phyloP scores from a whole-genome alignment of 2,329 filamentous ascomycete genomes.

The Penicillium hordei region DNA sequence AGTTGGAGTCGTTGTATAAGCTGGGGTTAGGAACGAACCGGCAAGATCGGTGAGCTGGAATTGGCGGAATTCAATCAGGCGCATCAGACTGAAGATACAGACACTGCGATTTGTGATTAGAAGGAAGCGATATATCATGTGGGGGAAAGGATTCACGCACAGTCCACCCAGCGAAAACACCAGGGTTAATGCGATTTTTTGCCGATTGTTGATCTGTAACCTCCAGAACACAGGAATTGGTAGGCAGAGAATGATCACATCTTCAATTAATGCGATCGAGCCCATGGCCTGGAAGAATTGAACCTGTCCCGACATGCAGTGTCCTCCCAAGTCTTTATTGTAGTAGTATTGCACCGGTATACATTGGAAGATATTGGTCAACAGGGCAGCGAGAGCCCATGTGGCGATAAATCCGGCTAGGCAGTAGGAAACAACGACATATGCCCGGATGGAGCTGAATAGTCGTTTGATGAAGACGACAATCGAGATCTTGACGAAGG shows the following conservation, averaged over 20 bases:
- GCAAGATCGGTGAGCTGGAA: background rate
- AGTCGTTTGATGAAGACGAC: conserved; percentile 19
- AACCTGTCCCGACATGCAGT: conserved; percentile 21
- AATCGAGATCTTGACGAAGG: conserved; percentile 23
- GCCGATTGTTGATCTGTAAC: conserved; percentile 9
- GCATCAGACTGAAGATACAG: background rate
- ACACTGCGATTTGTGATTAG: background rate
- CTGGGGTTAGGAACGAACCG: background rate
- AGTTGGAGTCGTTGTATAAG: background rate
- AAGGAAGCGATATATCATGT: background rate
- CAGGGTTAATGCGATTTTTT: background rate
- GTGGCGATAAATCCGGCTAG: conserved; percentile 5
- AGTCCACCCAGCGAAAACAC: background rate
- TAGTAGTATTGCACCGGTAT: conserved; percentile 23
- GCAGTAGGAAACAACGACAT: background rate
- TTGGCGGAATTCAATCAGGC: background rate
- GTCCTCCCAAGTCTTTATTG: conserved; percentile 15
- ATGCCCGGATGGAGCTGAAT: conserved; percentile 5
- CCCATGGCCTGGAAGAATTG: conserved; percentile 19
- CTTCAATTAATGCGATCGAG: conserved; percentile 15
- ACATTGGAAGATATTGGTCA: conserved; percentile 25
- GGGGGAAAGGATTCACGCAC: background rate
- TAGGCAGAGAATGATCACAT: conserved; percentile 20
- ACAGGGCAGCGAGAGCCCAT: conserved; percentile 18
- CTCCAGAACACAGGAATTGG: conserved; percentile 22